These are phyloP conservation scores for Plectosphaerella cucumerina DNA, from an alignment of 2,329 filamentous ascomycete genomes.

Conservation along the genomic window DNA sequence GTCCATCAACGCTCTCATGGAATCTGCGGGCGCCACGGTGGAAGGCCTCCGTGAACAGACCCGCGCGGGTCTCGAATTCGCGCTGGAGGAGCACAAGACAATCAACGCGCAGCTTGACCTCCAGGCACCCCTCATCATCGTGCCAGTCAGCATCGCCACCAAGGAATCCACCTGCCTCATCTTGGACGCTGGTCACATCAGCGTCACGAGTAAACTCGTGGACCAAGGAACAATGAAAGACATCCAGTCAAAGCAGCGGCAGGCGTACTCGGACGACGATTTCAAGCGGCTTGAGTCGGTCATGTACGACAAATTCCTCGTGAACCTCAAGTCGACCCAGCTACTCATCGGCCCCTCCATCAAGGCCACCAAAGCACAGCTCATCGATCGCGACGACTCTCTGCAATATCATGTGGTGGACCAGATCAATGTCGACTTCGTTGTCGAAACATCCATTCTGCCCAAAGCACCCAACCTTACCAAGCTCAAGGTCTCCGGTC, in stretches of 20 bases:
- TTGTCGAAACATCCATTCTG: slow-evolving; percentile 94
- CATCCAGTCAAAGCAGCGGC: slow-evolving; percentile 84
- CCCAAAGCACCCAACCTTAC: slow-evolving; percentile 92
- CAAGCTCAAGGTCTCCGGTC: slow-evolving; percentile 85
- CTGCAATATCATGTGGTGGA: slow-evolving; percentile 87
- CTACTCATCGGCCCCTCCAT: slow-evolving; percentile 93
- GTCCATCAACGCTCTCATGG: slow-evolving; percentile 92
- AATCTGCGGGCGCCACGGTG: slow-evolving; percentile 90
- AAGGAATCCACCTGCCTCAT: slow-evolving; percentile 83
- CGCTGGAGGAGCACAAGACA: slow-evolving; percentile 95
- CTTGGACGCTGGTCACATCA: slow-evolving; percentile 92
- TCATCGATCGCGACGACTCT: slow-evolving; percentile 62
- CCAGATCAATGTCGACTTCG: slow-evolving; percentile 94
- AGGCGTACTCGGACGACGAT: slow-evolving; percentile 84
- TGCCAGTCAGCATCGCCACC: slow-evolving; percentile 86
- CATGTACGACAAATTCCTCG: slow-evolving; percentile 96
- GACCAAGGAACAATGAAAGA: slow-evolving; percentile 87
- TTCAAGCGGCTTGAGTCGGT: slow-evolving; percentile 81
- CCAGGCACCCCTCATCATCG: slow-evolving; percentile 91
- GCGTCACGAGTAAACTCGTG: slow-evolving; percentile 88
- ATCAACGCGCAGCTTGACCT: slow-evolving; percentile 95
- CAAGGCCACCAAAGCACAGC: slow-evolving; percentile 79
- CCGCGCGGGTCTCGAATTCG: slow-evolving; percentile 91
- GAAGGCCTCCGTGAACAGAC: slow-evolving; percentile 95
- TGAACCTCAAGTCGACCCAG: slow-evolving; percentile 92